Evolutionary conservation across 176 grass and related monocot genomes (phyloP).

Genomic region (Luzula sylvatica): DNA sequence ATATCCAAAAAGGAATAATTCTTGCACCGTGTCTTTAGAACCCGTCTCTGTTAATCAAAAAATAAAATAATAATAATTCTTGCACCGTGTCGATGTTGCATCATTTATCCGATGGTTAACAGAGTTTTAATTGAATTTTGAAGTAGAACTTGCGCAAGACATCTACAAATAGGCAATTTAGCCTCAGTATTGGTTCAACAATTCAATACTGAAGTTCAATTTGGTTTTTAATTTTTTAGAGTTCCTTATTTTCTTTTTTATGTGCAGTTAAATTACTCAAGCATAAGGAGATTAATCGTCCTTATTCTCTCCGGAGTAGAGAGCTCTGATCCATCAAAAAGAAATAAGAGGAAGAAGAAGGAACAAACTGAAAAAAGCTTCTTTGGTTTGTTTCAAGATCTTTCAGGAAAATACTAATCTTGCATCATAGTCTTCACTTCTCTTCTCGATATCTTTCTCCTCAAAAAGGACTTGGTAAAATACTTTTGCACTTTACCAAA

Average conservation of each 20-base stretch:
- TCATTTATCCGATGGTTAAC: too few relatives aligned
- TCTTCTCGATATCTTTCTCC: conserved; percentile 72
- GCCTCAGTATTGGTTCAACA: too few relatives aligned
- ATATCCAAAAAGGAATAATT: too few relatives aligned
- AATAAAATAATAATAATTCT: too few relatives aligned
- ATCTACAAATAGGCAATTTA: too few relatives aligned
- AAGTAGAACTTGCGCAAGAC: too few relatives aligned
- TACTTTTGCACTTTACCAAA: conserved; percentile 41
- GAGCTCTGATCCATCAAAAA: conserved; percentile 33
- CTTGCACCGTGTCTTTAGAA: too few relatives aligned
- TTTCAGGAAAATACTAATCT: conserved; percentile 22
- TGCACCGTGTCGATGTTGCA: too few relatives aligned
- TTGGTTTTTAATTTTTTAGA: not conserved
- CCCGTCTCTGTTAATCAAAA: too few relatives aligned
- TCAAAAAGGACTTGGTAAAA: conserved; percentile 62
- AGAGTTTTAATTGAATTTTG: too few relatives aligned
- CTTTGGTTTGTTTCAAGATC: conserved; percentile 33
- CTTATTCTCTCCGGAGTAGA: conserved; percentile 38
- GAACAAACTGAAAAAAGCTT: conserved; percentile 34
- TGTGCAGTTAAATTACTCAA: conserved; percentile 63
- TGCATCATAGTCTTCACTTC: conserved; percentile 39
- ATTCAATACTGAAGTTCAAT: too few relatives aligned
- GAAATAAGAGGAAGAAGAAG: conserved; percentile 38
- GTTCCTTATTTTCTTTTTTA: not conserved
- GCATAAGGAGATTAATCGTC: conserved; percentile 41